A percentile compares a stretch with the other conserved stretches of the same genome.
Conservation (phyloP, 2,329 filamentous ascomycete species). For the Fonsecaea pugnacius region DNA sequence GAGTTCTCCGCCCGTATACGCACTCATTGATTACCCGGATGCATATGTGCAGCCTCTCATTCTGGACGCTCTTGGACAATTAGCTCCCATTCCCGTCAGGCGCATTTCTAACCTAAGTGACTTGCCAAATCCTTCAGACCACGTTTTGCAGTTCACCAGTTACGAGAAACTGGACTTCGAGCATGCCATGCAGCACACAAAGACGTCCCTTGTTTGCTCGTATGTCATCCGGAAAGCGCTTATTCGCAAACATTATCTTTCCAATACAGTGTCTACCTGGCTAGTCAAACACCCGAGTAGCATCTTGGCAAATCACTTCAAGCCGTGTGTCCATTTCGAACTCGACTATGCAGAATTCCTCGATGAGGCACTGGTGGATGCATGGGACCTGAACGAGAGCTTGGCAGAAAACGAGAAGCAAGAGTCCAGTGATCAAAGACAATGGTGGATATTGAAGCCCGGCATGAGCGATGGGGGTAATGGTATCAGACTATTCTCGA, state of each 20-base stretch:
- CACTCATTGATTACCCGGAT: conserved; percentile 82
- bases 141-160: conserved; percentile 75
- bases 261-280: conserved; percentile 82
- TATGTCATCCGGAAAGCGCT: conserved; percentile 96
- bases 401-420: conserved; percentile 68
- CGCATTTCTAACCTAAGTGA: conserved; percentile 59
- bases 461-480: conserved; percentile 97
- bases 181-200: conserved; percentile 65
- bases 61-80: conserved; percentile 68
- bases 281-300: conserved; percentile 78
- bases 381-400: conserved; percentile 82
- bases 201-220: conserved; percentile 74
- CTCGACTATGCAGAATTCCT: conserved; percentile 96
- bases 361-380: conserved; percentile 88
- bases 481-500: conserved; percentile 86
- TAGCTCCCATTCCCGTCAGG: conserved; percentile 61
- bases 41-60: conserved; percentile 87
- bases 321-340: conserved; percentile 83
- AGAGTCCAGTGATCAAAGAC: conserved; percentile 50
- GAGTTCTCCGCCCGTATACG: conserved; percentile 58
- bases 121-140: conserved; percentile 52
- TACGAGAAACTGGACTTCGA: conserved; percentile 91
- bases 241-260: conserved; percentile 93
- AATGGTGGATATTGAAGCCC: conserved; percentile 99
- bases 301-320: conserved; percentile 70